phyloP scores from a whole-genome alignment of 495 filamentous ascomycete genomes.

The Evansstolkia leycettana region DNA sequence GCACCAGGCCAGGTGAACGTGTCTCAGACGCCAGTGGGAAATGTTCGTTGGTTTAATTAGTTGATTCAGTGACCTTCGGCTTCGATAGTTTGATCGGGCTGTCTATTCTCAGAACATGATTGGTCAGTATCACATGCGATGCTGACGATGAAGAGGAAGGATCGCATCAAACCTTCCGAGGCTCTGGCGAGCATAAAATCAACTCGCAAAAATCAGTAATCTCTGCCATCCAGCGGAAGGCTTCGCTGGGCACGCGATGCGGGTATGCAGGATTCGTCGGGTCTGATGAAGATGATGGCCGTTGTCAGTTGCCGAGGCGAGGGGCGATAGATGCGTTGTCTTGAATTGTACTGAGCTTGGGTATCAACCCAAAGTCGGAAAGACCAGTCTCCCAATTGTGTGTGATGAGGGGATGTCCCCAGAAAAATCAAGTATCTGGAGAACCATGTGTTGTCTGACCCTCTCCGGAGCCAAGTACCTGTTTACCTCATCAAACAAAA shows the following conservation, averaged over 20 bases:
- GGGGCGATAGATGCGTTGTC: not conserved
- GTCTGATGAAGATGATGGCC: not conserved
- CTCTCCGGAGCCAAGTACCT: not conserved
- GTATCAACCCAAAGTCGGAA: conserved; percentile 12
- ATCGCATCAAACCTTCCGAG: conserved; percentile 2
- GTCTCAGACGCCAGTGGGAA: conserved; percentile 3
- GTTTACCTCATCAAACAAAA: not conserved
- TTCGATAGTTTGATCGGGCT: not conserved
- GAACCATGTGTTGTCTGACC: too few relatives aligned
- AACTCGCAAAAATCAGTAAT: conserved; percentile 11
- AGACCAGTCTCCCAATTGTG: too few relatives aligned
- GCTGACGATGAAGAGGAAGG: not conserved
- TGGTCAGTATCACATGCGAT: conserved; percentile 1
- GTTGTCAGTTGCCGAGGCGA: not conserved
- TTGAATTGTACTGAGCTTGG: conserved; percentile 15
- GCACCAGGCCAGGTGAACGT: conserved; percentile 20
- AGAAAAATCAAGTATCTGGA: not conserved
- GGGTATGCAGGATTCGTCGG: not conserved
- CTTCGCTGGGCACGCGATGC: conserved; percentile 17
- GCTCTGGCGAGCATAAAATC: conserved; percentile 8
- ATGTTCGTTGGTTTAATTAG: conserved; percentile 2
- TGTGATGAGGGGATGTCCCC: not conserved
- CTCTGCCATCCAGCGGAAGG: conserved; percentile 22
- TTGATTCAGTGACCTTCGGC: too few relatives aligned
- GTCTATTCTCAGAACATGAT: not conserved